A percentile compares a stretch with the other conserved stretches of the same genome.
phyloP scores from a whole-genome alignment of 2,329 filamentous ascomycete genomes.

The Gaeumannomyces sp. region DNA sequence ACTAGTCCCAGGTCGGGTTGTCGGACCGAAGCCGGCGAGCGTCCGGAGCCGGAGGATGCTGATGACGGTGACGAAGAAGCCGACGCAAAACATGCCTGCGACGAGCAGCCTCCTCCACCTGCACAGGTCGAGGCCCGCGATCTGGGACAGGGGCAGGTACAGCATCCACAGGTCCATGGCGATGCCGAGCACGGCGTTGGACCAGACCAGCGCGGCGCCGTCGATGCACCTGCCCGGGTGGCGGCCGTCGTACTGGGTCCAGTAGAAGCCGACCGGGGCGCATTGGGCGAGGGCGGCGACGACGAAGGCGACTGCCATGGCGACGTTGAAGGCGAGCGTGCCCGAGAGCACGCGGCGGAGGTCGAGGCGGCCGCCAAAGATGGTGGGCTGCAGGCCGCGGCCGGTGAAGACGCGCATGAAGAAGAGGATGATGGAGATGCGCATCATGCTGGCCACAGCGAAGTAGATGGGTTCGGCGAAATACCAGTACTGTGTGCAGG shows the following conservation, averaged over 20 bases:
- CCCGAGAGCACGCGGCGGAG: too few relatives aligned
- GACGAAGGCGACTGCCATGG: neutral
- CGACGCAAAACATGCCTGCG: too few relatives aligned
- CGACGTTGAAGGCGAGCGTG: too few relatives aligned
- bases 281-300: neutral
- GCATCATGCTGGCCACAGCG: neutral
- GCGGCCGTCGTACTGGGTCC: neutral
- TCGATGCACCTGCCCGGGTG: neutral
- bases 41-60: constrained; percentile 13
- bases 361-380: neutral
- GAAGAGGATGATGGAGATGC: constrained; percentile 1
- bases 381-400: neutral
- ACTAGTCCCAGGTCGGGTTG: constrained; percentile 24
- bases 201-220: neutral
- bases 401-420: constrained; percentile 7
- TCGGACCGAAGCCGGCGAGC: constrained; percentile 17
- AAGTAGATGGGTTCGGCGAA: neutral
- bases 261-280: constrained; percentile 2
- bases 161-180: constrained; percentile 4
- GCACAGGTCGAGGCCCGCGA: neutral
- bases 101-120: too few relatives aligned
- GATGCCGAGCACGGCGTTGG: constrained; percentile 5
- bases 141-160: constrained; percentile 4
- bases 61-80: too few relatives aligned
- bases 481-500: neutral